Base-by-base conservation (phyloP, 768 basidiomycete genomes). In the Gloeostereum incarnatum region DNA sequence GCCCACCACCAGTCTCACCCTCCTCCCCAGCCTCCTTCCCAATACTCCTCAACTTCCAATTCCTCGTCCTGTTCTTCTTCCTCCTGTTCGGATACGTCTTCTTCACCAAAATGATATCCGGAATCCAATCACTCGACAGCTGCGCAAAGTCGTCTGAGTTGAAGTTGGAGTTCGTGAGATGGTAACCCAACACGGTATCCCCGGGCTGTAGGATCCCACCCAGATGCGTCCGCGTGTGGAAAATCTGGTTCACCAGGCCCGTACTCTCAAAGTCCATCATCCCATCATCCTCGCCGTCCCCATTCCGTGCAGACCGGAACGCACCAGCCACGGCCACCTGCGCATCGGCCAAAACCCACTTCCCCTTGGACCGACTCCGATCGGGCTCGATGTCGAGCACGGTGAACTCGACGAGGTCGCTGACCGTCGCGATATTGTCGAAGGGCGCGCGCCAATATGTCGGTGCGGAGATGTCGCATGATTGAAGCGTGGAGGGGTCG, bases 221-320 rank as follows among this genome's bases (percentile, higher is more conserved):
- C 30, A 99, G 79, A 52, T 99, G 96, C 13, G 96, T 98, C 24
- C 94, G 84, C 10, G 94, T 96, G 61, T 97, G 92, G 63, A 76
- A 90, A 44, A 94, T 96, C 49, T 82, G 83, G 49, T 79, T 87
- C 34, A 71, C 61, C 8, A 62, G 54, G 4, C 77, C 76, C 3
- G 66, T 58, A 9, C 65, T 66, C 36, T 82, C 84, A 45, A 70
- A 75, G 44, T 78, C 79, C 71, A 79, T 75, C 59, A 68, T 63
- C 43, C 46, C 53, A 31, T 69, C 69, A 25, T 71, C 69, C 25
- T 72, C 69, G 16, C 56, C 59, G n/a, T 55, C 54, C 10, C 50
- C 50, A 10, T 53, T 50, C 9, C 46, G 45, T 3, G 49, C 47
- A 10, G 83, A 85, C 7, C 73, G 69, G 62, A 89, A 89, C 0